Evolutionary conservation across 371 early-diverging fungal genomes (phyloP).

Genomic region (Choanephora cucurbitarum): DNA sequence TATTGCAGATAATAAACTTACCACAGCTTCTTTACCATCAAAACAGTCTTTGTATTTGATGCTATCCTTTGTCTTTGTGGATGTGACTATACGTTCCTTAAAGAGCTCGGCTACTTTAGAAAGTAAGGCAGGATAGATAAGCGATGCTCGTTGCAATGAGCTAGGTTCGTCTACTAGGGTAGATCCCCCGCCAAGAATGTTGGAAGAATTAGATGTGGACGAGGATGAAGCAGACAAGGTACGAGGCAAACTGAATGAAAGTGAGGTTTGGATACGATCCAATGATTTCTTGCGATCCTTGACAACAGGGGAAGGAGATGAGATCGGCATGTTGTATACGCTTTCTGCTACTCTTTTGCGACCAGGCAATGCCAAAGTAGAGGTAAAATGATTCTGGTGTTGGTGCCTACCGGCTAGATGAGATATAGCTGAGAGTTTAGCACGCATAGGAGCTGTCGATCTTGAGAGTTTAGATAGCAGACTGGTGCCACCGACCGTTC

Average conservation of each 20-base stretch:
- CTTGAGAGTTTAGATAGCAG: constrained; percentile 32
- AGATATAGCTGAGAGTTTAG: constrained; percentile 29
- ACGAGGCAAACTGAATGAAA: constrained; percentile 6
- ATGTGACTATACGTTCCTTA: constrained; percentile 46
- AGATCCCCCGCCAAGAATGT: constrained; percentile 10
- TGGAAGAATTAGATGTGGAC: constrained; percentile 16
- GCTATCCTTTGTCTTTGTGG: constrained; percentile 71
- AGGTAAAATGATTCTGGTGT: constrained; percentile 12
- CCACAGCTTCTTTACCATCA: constrained; percentile 84
- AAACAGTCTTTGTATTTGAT: constrained; percentile 83
- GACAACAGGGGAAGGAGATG: constrained; percentile 8
- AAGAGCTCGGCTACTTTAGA: constrained; percentile 81
- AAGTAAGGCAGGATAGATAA: constrained; percentile 81
- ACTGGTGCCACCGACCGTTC: constrained; percentile 24
- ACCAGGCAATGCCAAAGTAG: constrained; percentile 30
- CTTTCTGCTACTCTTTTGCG: constrained; percentile 44
- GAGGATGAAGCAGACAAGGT: constrained; percentile 22
- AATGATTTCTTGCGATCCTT: constrained; percentile 3
- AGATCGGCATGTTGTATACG: constrained; percentile 41
- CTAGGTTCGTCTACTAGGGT: constrained; percentile 1
- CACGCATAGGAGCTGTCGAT: constrained; percentile 37
- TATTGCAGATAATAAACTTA: no score
- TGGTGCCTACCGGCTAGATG: constrained; percentile 17
- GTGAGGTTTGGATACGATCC: constrained; percentile 6
- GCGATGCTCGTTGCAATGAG: constrained; percentile 21